These are phyloP conservation scores for Fomitopsis schrenkii DNA, from an alignment of 1,284 basidiomycete genomes.

Conservation along the genomic window DNA sequence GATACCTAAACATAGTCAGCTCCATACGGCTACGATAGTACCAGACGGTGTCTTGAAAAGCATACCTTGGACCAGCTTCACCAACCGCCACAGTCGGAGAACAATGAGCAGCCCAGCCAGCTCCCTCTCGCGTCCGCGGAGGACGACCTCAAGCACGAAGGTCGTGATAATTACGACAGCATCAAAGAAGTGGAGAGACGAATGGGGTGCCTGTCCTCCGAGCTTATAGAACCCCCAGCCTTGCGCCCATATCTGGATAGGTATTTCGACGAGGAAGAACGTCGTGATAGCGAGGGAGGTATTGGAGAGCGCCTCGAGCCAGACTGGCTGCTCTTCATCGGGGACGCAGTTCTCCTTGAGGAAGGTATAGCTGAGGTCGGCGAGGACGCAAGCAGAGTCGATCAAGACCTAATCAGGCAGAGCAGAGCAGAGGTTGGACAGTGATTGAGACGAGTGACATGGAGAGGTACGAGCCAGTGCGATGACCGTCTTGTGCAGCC, in stretches of 20 bases:
- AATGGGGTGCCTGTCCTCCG: conserved; percentile 44
- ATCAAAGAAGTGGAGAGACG: conserved; percentile 68
- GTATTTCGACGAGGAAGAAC: conserved; percentile 74
- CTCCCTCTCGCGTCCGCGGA: conserved; percentile 65
- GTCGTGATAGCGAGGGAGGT: conserved; percentile 66
- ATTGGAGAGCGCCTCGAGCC: conserved; percentile 58
- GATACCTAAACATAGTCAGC: conserved; percentile 42
- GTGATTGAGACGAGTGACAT: conserved; percentile 3
- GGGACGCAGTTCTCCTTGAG: conserved; percentile 49
- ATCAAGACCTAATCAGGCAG: conserved; percentile 47
- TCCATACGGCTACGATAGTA: conserved; percentile 11
- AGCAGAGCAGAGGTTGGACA: background rate
- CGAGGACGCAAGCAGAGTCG: conserved; percentile 63
- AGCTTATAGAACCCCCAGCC: conserved; percentile 59
- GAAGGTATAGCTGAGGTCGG: conserved; percentile 66
- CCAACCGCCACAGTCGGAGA: conserved; percentile 72
- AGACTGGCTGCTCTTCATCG: conserved; percentile 47
- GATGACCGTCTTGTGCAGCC: conserved; percentile 57
- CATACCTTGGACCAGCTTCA: conserved; percentile 74
- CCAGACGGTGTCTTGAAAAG: background rate
- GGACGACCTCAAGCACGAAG: conserved; percentile 64
- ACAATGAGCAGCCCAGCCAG: conserved; percentile 66
- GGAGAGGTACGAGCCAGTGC: conserved; percentile 43
- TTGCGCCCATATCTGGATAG: conserved; percentile 60
- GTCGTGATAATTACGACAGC: conserved; percentile 65